Evolutionary conservation across 495 filamentous ascomycete genomes (phyloP), one percentile per base, ranked within the genome.

Genomic region (Penicillium odoratum): DNA sequence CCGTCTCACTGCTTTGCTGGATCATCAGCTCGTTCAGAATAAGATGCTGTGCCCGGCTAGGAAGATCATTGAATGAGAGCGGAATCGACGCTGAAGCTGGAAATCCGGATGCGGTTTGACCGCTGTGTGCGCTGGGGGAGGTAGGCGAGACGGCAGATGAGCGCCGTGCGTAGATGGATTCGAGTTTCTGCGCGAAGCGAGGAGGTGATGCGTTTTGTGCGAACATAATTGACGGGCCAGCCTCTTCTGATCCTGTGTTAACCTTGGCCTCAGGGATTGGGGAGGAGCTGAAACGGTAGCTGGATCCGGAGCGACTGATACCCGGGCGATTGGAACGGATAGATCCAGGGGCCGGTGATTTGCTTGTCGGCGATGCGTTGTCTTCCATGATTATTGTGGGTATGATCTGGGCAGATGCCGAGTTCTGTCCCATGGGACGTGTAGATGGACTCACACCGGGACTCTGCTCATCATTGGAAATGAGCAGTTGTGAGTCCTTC

Each of bases 21-120:
- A 77, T 75, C 77, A 95, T 92, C 52, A 94, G 75, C 67, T 95
- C 90, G 66, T 96, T 95, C 26, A 95, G 65, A 48, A 94, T 94
- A 30, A 93, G 74, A 72, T 95, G 90, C 66, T 92, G 91, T 3
- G 89, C 90, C 13, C 88, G 84, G 58, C 86, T 90, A 0, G 91
- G 89, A 0, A 95, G 78, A 66, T 94, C 89, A 63, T 94, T 94
- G 77, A 95, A 94, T 25, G 81, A 87, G n/a, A 92, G 71, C 5
- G 90, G 80, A 16, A 88, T 62, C 0, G 83, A 78, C 26, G 85
- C 83, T 15, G 80, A 80, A 3, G 71, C 66, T 4, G 81, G 81
- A 51, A 75, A 84, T 33, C 82, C 81, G 8, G 76, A 71, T 33
- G 81, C 80, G 28, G 64, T 49, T 50, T 61, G 36, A 48, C 45